phyloP scores from a whole-genome alignment of 1,139 yeast species.

The Chernovozyma aurita region DNA sequence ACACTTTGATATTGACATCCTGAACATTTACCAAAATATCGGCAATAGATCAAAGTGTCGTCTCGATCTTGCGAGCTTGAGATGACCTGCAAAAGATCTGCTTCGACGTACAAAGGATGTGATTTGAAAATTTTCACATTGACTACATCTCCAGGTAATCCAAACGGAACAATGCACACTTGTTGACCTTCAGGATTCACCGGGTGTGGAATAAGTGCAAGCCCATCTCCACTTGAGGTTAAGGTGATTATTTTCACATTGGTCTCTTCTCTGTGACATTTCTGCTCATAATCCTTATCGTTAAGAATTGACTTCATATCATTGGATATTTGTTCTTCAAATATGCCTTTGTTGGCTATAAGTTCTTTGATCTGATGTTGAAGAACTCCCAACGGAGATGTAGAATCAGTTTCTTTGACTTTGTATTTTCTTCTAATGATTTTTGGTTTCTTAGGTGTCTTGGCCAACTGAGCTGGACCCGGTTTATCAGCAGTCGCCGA shows the following conservation, averaged over 20 bases:
- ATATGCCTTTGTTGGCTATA: constrained; percentile 38
- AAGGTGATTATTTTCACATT: constrained; percentile 55
- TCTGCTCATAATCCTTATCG: constrained; percentile 44
- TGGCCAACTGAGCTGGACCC: neutral
- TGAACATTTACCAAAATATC: constrained; percentile 47
- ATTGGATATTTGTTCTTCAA: constrained; percentile 47
- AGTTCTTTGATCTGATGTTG: constrained; percentile 68
- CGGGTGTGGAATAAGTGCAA: constrained; percentile 61
- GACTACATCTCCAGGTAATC: constrained; percentile 80
- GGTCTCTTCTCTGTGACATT: constrained; percentile 56
- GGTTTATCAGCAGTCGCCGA: neutral
- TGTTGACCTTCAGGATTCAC: constrained; percentile 33
- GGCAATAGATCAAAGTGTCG: constrained; percentile 41
- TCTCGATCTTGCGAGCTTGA: constrained; percentile 47
- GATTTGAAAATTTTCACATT: constrained; percentile 70
- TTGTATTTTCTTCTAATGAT: constrained; percentile 41
- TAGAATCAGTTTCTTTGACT: constrained; percentile 63
- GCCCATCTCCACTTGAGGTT: constrained; percentile 78
- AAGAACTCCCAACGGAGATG: constrained; percentile 79
- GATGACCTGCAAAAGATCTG: constrained; percentile 61
- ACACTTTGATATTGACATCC: constrained; percentile 93
- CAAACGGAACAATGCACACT: constrained; percentile 71
- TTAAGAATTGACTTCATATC: constrained; percentile 66
- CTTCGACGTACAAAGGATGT: constrained; percentile 69
- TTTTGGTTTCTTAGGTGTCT: constrained; percentile 22